A percentile compares a stretch with the other conserved stretches of the same genome.
These are phyloP conservation scores for Fusarium keratoplasticum DNA, from an alignment of 2,329 filamentous ascomycete genomes.

Conservation along the genomic window DNA sequence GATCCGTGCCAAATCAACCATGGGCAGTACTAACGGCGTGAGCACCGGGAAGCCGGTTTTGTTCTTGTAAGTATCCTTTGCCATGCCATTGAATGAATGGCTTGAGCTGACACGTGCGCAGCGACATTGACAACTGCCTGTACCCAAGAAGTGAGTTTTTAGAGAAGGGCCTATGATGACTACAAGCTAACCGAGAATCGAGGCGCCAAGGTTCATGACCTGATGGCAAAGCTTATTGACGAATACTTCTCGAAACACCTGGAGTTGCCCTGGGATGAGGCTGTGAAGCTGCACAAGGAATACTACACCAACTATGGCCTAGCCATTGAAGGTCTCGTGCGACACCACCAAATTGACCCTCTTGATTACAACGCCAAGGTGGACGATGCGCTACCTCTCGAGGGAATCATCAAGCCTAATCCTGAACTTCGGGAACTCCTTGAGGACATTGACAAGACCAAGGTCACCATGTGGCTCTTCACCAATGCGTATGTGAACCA, in stretches of 20 bases:
- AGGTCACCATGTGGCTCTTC: conserved; percentile 92
- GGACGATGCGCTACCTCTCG: conserved; percentile 91
- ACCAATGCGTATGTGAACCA: conserved; percentile 97
- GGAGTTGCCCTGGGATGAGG: conserved; percentile 78
- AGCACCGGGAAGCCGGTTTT: conserved; percentile 53
- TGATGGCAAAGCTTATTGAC: conserved; percentile 87
- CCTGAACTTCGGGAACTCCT: conserved; percentile 80
- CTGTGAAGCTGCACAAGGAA: conserved; percentile 85
- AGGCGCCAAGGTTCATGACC: conserved; percentile 85
- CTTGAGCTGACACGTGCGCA: conserved; percentile 56
- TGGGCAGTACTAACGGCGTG: conserved; percentile 51
- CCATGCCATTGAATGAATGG: background rate
- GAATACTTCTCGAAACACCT: conserved; percentile 76
- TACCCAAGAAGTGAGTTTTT: conserved; percentile 82
- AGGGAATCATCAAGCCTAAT: conserved; percentile 84
- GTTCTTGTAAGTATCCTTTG: conserved; percentile 53
- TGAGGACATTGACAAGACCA: conserved; percentile 82
- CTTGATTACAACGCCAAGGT: conserved; percentile 95
- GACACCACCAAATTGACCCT: conserved; percentile 94
- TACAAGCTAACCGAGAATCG: conserved; percentile 14
- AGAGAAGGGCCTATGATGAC: background rate
- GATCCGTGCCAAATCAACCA: conserved; percentile 32
- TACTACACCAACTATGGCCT: conserved; percentile 98
- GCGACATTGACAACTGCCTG: conserved; percentile 98
- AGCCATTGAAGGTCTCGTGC: conserved; percentile 94